Evolutionary conservation across 2,329 filamentous ascomycete species (phyloP), one percentile per base, ranked within the genome.

Genomic region (Cercospora sojina): DNA sequence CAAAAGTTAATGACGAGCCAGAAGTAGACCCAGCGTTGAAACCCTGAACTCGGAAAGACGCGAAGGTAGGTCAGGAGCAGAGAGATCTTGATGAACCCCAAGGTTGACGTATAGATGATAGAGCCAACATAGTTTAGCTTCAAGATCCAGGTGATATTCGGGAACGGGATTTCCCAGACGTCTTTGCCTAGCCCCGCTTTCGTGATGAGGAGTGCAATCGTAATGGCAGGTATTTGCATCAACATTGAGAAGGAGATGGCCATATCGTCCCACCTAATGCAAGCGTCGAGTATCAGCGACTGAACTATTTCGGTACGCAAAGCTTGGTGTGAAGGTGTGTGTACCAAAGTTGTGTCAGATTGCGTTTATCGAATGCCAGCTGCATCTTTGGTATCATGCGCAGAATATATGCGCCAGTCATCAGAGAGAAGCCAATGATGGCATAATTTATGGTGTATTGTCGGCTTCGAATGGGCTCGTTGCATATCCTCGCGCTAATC

Each of bases 11-110:
- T 43, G 8, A 35, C 59, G n/a, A 65, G 64, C 29, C 56, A 41
- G 25, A 62, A 43, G 29, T 53, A 62, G 8, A 62, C 58, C 35
- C 60, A 43, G 7, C 55, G 57, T 16, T 59, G 59, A 25, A 68
- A 68, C 2, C 9, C 18, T 18, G 32, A 43, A 27, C 41, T 35
- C 9, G 64, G 53, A 38, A 66, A 66, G 59, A 70, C 66, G 23
- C 68, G 64, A 23, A 70, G 59, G 25, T 70, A 70, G 16, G 66
- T 70, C 57, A 66, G 56, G 43, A 68, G 62, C 35, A 70, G 35
- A 10, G 66, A 64, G 55, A 70, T 66, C 62, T 70, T 70, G 58
- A 70, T 59, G 20, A 63, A 43, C 2, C 53, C 61, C 16, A 70
- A 49, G 10, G 60, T 59, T 3, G 41, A n/a, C 5, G 65, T 25